phyloP scores from a whole-genome alignment of 1,284 basidiomycete species.

The Trametes sp. region DNA sequence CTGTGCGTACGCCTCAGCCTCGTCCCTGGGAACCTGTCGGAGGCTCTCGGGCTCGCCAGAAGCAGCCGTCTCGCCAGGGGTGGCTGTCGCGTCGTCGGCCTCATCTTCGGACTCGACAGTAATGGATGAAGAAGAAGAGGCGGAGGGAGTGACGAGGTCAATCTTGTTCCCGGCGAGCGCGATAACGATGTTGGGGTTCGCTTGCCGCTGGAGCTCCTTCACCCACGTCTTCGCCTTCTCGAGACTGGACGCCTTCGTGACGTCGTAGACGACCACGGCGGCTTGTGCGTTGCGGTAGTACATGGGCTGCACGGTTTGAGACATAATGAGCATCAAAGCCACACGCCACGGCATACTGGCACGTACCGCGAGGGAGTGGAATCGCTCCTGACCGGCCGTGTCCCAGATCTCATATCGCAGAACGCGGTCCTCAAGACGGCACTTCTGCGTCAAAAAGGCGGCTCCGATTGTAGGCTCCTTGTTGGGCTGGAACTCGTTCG shows the following conservation, averaged over 20 bases:
- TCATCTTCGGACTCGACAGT: conserved; percentile 79
- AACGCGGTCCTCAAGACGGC: conserved; percentile 89
- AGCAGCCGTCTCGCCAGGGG: conserved; percentile 71
- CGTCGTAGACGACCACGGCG: conserved; percentile 97
- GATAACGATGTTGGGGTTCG: conserved; percentile 99
- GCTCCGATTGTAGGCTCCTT: conserved; percentile 99
- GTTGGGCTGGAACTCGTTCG: conserved; percentile 95
- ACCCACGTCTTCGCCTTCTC: conserved; percentile 99
- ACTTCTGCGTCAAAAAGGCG: conserved; percentile 93
- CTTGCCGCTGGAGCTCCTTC: conserved; percentile 98
- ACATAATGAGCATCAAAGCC: conserved; percentile 11
- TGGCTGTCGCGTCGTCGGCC: conserved; percentile 87
- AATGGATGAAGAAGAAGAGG: conserved; percentile 56
- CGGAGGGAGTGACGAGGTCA: conserved; percentile 85
- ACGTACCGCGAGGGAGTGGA: conserved; percentile 89
- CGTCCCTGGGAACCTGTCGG: conserved; percentile 90
- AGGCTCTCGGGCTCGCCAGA: conserved; percentile 70
- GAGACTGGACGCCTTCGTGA: conserved; percentile 92
- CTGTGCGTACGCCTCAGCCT: conserved; percentile 95
- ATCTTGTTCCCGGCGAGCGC: conserved; percentile 96
- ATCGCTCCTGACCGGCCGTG: conserved; percentile 94
- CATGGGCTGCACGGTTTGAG: conserved; percentile 73
- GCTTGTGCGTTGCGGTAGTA: conserved; percentile 99
- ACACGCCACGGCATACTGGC: conserved; percentile 20
- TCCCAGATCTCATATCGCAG: conserved; percentile 98